Evolutionary conservation across 768 basidiomycete genomes (phyloP).

Genomic region (Kondoa subrosea): DNA sequence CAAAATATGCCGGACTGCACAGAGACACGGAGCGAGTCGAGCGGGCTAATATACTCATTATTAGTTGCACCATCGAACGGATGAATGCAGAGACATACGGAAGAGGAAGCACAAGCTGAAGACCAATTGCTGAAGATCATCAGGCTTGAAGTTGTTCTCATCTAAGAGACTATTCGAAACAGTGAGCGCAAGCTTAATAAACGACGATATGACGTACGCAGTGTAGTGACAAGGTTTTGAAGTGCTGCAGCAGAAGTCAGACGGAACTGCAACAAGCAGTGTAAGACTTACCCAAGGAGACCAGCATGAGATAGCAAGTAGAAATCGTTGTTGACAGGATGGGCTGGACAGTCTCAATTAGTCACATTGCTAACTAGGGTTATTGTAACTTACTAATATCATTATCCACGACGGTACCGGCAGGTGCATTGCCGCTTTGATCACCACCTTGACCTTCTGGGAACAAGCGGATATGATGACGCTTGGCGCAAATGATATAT

Average conservation of each 20-base stretch:
- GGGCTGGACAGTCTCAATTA: not conserved
- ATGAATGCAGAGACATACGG: slow-evolving; percentile 61
- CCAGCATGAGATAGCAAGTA: slow-evolving; percentile 19
- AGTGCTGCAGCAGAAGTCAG: not conserved
- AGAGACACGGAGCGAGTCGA: not conserved
- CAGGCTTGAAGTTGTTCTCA: slow-evolving; percentile 50
- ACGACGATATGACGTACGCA: too few relatives aligned
- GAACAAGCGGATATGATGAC: slow-evolving; percentile 21
- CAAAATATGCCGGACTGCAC: slow-evolving; percentile 3
- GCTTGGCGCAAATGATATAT: slow-evolving; percentile 18
- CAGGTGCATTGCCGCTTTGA: slow-evolving; percentile 10
- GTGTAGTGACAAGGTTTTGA: slow-evolving; percentile 1
- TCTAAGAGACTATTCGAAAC: slow-evolving; percentile 34
- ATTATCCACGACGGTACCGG: slow-evolving; percentile 17
- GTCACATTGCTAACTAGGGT: too few relatives aligned
- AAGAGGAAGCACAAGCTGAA: slow-evolving; percentile 56
- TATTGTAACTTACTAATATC: not conserved
- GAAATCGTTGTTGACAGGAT: slow-evolving; percentile 10
- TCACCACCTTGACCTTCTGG: slow-evolving; percentile 9
- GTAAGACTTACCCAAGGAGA: slow-evolving; percentile 8
- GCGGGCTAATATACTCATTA: not conserved
- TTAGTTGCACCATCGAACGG: not conserved
- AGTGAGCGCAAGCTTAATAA: not conserved
- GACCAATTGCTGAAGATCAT: slow-evolving; percentile 56
- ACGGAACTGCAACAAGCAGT: not conserved